phyloP scores from a whole-genome alignment of 768 basidiomycete species.

The Rubroboletus satanas region DNA sequence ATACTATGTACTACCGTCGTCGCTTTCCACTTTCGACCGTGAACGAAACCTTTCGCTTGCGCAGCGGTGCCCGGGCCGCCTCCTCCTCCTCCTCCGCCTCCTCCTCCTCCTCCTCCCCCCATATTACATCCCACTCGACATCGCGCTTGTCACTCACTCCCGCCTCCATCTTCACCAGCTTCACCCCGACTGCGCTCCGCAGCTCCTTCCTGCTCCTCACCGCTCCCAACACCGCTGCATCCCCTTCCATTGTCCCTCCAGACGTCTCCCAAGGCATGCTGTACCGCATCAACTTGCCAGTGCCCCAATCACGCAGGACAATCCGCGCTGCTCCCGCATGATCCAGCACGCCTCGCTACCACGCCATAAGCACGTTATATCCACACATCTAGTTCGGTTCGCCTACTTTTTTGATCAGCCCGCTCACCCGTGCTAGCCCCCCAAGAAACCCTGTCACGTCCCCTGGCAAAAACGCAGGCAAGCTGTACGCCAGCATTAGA shows the following conservation, averaged over 20 bases:
- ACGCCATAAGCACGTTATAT: constrained; percentile 10
- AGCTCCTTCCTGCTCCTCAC: constrained; percentile 62
- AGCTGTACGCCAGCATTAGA: constrained; percentile 82
- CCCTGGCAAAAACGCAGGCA: constrained; percentile 72
- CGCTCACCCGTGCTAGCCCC: constrained; percentile 68
- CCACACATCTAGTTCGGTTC: background rate
- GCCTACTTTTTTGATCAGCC: constrained; percentile 73
- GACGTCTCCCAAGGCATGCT: constrained; percentile 45
- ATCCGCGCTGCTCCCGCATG: constrained; percentile 70
- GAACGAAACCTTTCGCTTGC: constrained; percentile 48
- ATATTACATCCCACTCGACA: constrained; percentile 37
- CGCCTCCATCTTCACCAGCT: constrained; percentile 52
- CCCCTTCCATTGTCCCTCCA: constrained; percentile 28
- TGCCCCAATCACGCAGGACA: constrained; percentile 82
- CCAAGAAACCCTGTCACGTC: constrained; percentile 72
- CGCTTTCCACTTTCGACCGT: constrained; percentile 25
- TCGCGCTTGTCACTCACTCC: constrained; percentile 40
- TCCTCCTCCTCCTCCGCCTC: constrained; percentile 33
- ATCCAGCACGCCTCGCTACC: constrained; percentile 69
- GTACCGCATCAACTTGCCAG: constrained; percentile 70
- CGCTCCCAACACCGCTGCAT: constrained; percentile 47
- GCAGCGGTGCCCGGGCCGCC: constrained; percentile 28
- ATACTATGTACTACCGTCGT: constrained; percentile 6
- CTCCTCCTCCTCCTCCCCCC: constrained; percentile 37
- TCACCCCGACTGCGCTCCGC: constrained; percentile 46